A percentile compares a stretch with the other conserved stretches of the same genome.
phyloP scores from a whole-genome alignment of 768 basidiomycete species.

The Clitopilus passeckerianus region DNA sequence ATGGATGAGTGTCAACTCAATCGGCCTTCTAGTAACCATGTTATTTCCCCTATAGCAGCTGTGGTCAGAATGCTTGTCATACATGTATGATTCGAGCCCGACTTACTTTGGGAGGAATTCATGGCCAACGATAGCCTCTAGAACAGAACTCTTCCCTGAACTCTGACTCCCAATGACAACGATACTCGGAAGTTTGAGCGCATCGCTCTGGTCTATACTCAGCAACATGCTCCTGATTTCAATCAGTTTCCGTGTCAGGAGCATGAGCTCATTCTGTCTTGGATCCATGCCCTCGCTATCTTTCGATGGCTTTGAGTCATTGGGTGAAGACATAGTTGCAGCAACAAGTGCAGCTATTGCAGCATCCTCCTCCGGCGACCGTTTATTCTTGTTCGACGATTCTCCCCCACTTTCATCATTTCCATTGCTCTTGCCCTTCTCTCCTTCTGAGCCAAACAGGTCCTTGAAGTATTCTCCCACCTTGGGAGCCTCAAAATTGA shows the following conservation, averaged over 20 bases:
- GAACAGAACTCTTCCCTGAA: slow-evolving; percentile 95
- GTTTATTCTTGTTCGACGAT: slow-evolving; percentile 26
- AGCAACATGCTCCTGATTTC: slow-evolving; percentile 94
- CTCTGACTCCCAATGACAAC: slow-evolving; percentile 99
- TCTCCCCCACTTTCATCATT: slow-evolving; percentile 25
- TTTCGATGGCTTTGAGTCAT: slow-evolving; percentile 44
- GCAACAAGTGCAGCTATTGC: slow-evolving; percentile 73
- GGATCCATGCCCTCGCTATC: slow-evolving; percentile 34
- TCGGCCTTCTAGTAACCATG: slow-evolving; percentile 98
- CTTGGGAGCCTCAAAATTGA: slow-evolving; percentile 46
- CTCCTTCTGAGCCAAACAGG: slow-evolving; percentile 31
- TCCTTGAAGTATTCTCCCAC: slow-evolving; percentile 56
- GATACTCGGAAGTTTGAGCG: slow-evolving; percentile 92
- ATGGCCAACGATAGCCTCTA: slow-evolving; percentile 96
- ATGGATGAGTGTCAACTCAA: slow-evolving; percentile 95
- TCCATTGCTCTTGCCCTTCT: slow-evolving; percentile 24
- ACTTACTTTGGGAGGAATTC: slow-evolving; percentile 97
- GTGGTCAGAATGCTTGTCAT: slow-evolving; percentile 1
- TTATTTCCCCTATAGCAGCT: slow-evolving; percentile 78
- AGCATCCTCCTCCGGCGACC: slow-evolving; percentile 53
- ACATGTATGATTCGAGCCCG: not conserved
- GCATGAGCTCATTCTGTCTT: slow-evolving; percentile 82
- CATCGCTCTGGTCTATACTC: slow-evolving; percentile 93
- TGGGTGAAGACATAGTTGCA: slow-evolving; percentile 74
- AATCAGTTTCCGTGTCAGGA: slow-evolving; percentile 91